Conservation (phyloP, 495 filamentous ascomycete genomes). For the Penicillium pancosmium region DNA sequence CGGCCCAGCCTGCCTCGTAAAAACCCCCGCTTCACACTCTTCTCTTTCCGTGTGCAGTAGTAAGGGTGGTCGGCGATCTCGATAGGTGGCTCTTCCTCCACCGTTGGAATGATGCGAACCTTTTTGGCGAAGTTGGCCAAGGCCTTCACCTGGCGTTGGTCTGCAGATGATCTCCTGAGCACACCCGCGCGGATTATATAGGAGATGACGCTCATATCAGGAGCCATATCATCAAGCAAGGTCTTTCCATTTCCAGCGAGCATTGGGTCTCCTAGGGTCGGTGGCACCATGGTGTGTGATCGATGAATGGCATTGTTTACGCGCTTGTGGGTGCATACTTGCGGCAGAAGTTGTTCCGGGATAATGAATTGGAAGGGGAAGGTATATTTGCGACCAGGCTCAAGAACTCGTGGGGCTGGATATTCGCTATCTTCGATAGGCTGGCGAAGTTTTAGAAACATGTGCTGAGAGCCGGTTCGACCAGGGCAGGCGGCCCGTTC, state of each 20-base stretch:
- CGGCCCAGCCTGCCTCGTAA: slow-evolving; percentile 76
- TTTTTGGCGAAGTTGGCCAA: slow-evolving; percentile 58
- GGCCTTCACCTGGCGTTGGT: slow-evolving; percentile 34
- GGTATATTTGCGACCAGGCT: slow-evolving; percentile 65
- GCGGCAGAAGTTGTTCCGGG: slow-evolving; percentile 68
- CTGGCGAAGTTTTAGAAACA: slow-evolving; percentile 81
- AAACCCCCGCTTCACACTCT: slow-evolving; percentile 75
- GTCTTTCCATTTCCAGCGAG: slow-evolving; percentile 50
- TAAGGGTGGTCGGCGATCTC: slow-evolving; percentile 58
- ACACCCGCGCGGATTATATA: slow-evolving; percentile 71
- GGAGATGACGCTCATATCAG: slow-evolving; percentile 74
- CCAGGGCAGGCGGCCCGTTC: slow-evolving; percentile 54
- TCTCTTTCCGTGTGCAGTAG: slow-evolving; percentile 73
- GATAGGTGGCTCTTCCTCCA: slow-evolving; percentile 77
- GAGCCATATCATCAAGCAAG: slow-evolving; percentile 77
- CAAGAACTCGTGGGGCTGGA: slow-evolving; percentile 68
- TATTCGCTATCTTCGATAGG: slow-evolving; percentile 71
- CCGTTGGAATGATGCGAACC: slow-evolving; percentile 75
- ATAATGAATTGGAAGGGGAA: slow-evolving; percentile 90
- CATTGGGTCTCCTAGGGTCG: slow-evolving; percentile 74
- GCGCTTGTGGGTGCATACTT: slow-evolving; percentile 61
- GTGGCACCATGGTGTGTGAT: slow-evolving; percentile 78
- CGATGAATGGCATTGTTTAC: slow-evolving; percentile 61
- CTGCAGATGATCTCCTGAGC: slow-evolving; percentile 31
- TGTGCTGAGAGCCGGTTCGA: slow-evolving; percentile 56